A percentile compares a stretch with the other conserved stretches of the same genome.
phyloP scores from a whole-genome alignment of 805 yeast genomes.

The Schwanniomyces polymorphus region DNA sequence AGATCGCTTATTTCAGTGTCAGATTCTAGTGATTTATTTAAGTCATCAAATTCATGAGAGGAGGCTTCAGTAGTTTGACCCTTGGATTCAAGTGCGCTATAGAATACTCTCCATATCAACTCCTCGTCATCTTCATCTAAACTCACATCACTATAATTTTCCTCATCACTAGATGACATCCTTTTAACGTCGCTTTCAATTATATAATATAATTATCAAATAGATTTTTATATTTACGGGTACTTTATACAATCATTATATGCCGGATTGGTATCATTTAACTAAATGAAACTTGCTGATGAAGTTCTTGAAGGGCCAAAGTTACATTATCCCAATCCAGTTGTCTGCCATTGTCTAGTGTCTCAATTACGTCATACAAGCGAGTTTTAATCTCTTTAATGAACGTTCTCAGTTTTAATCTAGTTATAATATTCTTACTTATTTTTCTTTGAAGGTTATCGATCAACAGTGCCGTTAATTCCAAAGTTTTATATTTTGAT shows the following conservation, averaged over 20 bases:
- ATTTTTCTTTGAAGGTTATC: background rate
- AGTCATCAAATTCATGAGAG: constrained; percentile 7
- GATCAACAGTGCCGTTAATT: background rate
- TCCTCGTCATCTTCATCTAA: constrained; percentile 47
- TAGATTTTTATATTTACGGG: background rate
- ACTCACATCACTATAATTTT: constrained; percentile 33
- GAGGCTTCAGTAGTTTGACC: constrained; percentile 2
- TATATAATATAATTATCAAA: background rate
- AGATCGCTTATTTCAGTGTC: constrained; percentile 29
- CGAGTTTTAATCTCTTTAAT: background rate
- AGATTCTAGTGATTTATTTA: constrained; percentile 10
- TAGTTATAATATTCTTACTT: background rate
- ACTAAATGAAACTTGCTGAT: background rate
- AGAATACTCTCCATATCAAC: constrained; percentile 43
- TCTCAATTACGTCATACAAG: background rate
- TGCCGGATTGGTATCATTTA: background rate
- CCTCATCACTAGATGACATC: constrained; percentile 6
- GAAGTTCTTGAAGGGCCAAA: background rate
- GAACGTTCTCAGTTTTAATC: background rate
- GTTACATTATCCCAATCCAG: background rate
- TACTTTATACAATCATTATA: background rate
- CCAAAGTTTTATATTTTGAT: background rate
- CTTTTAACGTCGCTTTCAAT: background rate
- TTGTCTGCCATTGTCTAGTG: background rate
- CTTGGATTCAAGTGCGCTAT: constrained; percentile 20